phyloP scores from a whole-genome alignment of 2,329 filamentous ascomycete species.

The Saccharata proteae region DNA sequence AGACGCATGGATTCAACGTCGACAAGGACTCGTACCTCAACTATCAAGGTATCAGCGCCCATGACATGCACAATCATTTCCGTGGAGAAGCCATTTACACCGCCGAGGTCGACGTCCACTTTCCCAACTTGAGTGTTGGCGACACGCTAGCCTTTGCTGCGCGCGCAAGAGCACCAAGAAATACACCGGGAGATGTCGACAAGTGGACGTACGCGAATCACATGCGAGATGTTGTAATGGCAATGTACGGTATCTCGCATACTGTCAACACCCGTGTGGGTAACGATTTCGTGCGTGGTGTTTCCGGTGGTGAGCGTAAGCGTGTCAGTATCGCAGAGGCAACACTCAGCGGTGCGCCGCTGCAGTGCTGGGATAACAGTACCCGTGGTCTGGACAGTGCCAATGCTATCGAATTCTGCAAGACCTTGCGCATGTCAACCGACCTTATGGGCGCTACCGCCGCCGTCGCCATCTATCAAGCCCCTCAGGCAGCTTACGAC shows the following conservation, averaged over 20 bases:
- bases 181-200: slow-evolving; percentile 45
- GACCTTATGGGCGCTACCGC: slow-evolving; percentile 50
- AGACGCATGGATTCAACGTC: slow-evolving; percentile 66
- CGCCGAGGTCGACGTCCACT: slow-evolving; percentile 69
- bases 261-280: slow-evolving; percentile 58
- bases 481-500: slow-evolving; percentile 55
- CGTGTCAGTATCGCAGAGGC: slow-evolving; percentile 67
- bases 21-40: slow-evolving; percentile 62
- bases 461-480: slow-evolving; percentile 59
- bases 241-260: slow-evolving; percentile 61
- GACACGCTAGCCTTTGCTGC: slow-evolving; percentile 70
- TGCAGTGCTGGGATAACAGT: slow-evolving; percentile 62
- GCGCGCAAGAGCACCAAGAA: slow-evolving; percentile 50
- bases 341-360: slow-evolving; percentile 43
- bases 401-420: slow-evolving; percentile 58
- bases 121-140: slow-evolving; percentile 61
- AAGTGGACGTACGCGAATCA: slow-evolving; percentile 45
- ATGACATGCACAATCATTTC: slow-evolving; percentile 64
- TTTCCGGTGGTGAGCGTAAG: slow-evolving; percentile 61
- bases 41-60: slow-evolving; percentile 59
- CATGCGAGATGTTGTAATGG: slow-evolving; percentile 58
- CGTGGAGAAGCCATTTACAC: slow-evolving; percentile 77
- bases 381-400: slow-evolving; percentile 58
- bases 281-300: slow-evolving; percentile 61
- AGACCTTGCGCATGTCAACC: slow-evolving; percentile 49